Base-by-base conservation (phyloP, 2,329 filamentous ascomycete species). In the Podosphaera xanthii region DNA sequence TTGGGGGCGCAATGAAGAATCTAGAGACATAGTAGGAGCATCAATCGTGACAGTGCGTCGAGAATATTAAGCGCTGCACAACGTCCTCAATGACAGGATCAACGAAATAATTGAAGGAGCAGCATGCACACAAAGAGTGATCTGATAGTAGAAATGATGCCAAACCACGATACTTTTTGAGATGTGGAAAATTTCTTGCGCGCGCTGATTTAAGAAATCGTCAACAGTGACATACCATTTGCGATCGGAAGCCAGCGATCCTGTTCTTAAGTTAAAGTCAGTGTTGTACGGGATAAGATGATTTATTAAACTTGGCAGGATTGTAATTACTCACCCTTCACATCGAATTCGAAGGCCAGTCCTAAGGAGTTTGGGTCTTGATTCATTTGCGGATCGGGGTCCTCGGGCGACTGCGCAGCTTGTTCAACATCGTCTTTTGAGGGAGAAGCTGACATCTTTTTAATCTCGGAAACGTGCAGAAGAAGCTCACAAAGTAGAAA, bases 211-310 rank as follows among this genome's bases (percentile, higher is more conserved):
- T 76, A 74, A 76, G 72, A 72, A 65, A 65, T 66, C 65, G 64
- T 61, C 60, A 67, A 58, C 62, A 64, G 67, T 65, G 74, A 92
- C 92, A 81, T 81, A 98, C 92, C 92, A 89, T 98, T 98, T 76
- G 92, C 92, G 81, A 98, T 98, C 72, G 92, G 92, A 72, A 98
- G 81, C 92, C 92, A 98, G 79, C 92, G 80, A 75, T 98, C 92
- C 75, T 98, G 92, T 75, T 98, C 92, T 79, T 97, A 54, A 54
- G 44, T 22, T 31, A 54, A 58, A 55, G 57, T 61, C 57, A 61
- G 60, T 48, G 59, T 53, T 40, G 38, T 50, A 61, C 60, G 58
- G 50, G 57, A 49, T 33, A 44, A 48, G 53, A 31, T 36, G 35
- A 31, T 44, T 40, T 30, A 33, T 49, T 58, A 61, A 54, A 31